Evolutionary conservation across 805 yeast species (phyloP).

Genomic region (Metschnikowia corniflorae): DNA sequence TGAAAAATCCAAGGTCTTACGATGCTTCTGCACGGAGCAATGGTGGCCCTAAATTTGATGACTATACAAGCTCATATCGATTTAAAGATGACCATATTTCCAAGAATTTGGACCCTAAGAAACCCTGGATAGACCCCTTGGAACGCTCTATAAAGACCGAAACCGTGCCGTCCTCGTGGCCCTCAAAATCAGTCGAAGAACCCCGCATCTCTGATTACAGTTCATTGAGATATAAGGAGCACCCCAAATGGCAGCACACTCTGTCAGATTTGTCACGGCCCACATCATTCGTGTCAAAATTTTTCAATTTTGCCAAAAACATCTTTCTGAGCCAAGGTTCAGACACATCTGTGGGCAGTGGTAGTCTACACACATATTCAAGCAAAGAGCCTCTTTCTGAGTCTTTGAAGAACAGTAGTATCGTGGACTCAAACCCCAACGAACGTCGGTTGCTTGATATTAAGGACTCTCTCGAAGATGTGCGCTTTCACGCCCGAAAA

Average conservation of each 20-base stretch:
- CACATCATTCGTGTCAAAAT: not conserved
- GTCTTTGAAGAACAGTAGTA: not conserved
- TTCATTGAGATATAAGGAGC: not conserved
- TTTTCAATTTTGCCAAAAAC: not conserved
- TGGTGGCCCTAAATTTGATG: not conserved
- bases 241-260: not conserved
- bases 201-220: not conserved
- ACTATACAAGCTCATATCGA: not conserved
- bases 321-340: not conserved
- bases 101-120: no score
- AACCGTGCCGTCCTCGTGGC: not conserved
- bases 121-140: not conserved
- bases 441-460: not conserved
- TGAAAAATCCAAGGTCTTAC: not conserved
- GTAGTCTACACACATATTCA: no score
- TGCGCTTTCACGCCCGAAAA: conserved; percentile 1
- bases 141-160: not conserved
- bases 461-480: conserved; percentile 2
- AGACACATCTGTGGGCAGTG: not conserved
- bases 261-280: not conserved
- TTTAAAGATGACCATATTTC: not conserved
- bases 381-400: not conserved
- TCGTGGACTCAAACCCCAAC: not conserved
- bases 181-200: not conserved
- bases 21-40: not conserved